A percentile compares a stretch with the other conserved stretches of the same genome.
Conservation (phyloP, 208 protist species). For the Naegleria fowleri region DNA sequence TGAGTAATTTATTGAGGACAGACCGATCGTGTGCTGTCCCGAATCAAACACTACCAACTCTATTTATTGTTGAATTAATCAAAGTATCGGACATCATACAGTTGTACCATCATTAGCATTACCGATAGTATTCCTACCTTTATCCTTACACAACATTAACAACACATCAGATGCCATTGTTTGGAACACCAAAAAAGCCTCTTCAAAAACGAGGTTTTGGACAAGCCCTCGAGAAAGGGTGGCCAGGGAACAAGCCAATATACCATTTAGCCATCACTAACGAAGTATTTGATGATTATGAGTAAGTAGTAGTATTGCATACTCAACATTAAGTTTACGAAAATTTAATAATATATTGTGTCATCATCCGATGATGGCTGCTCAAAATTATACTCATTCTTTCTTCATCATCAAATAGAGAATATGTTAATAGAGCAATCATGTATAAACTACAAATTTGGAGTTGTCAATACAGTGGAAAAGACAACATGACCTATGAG, state of each 20-base stretch:
- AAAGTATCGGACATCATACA: no score
- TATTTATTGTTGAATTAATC: no score
- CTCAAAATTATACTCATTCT: not conserved
- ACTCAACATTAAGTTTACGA: no score
- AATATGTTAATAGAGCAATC: slow-evolving; percentile 12
- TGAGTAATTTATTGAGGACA: no score
- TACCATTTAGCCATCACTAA: not conserved
- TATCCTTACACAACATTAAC: no score
- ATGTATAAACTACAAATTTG: slow-evolving; percentile 17
- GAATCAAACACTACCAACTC: no score
- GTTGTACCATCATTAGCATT: not conserved
- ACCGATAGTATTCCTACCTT: not conserved
- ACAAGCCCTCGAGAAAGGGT: not conserved
- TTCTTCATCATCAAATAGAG: not conserved
- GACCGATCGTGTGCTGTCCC: no score
- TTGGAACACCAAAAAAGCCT: not conserved
- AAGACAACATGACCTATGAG: not conserved
- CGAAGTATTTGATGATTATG: slow-evolving; percentile 17
- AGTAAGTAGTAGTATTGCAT: no score
- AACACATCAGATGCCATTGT: not conserved
- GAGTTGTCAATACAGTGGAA: not conserved
- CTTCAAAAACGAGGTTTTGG: not conserved
- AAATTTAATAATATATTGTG: not conserved
- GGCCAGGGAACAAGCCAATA: not conserved
- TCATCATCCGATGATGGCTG: not conserved